These are phyloP conservation scores for Saccharomycopsis lassenensis DNA, from an alignment of 805 yeast species.

Conservation along the genomic window DNA sequence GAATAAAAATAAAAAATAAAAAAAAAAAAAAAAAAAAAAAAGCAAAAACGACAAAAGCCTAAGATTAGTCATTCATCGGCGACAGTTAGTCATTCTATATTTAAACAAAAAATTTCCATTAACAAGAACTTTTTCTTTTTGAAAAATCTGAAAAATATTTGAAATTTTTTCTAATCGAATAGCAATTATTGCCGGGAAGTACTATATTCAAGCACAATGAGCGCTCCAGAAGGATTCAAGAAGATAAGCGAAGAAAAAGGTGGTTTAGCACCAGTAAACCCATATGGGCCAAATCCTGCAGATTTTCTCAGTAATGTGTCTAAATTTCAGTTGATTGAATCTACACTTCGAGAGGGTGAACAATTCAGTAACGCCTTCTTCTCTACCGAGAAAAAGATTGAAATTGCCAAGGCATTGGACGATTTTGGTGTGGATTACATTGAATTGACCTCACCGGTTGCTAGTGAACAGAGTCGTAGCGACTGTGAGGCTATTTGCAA, in stretches of 20 bases:
- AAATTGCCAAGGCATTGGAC: slow-evolving; percentile 93
- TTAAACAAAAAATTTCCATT: too few relatives aligned
- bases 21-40: too few relatives aligned
- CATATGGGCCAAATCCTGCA: slow-evolving; percentile 92
- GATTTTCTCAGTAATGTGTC: slow-evolving; percentile 86
- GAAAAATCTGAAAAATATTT: too few relatives aligned
- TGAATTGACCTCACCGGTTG: slow-evolving; percentile 95
- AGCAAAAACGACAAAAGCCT: too few relatives aligned
- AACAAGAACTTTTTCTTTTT: too few relatives aligned
- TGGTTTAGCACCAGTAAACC: slow-evolving; percentile 39
- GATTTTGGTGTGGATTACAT: slow-evolving; percentile 98
- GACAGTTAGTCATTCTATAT: too few relatives aligned
- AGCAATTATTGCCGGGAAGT: too few relatives aligned
- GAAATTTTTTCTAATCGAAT: too few relatives aligned
- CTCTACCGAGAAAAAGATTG: slow-evolving; percentile 87
- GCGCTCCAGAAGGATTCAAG: slow-evolving; percentile 25
- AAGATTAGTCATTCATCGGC: too few relatives aligned
- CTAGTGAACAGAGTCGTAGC: slow-evolving; percentile 81
- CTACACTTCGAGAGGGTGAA: slow-evolving; percentile 96
- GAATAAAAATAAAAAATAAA: too few relatives aligned
- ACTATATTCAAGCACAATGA: too few relatives aligned
- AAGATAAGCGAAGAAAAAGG: slow-evolving; percentile 37
- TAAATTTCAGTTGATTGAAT: slow-evolving; percentile 84
- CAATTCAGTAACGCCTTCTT: slow-evolving; percentile 97
- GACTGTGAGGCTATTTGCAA: slow-evolving; percentile 99